Percentiles rank a stretch among this genome's conserved stretches.
Conservation (phyloP, 1,139 yeast genomes). For the Nakaseomyces uthaithaninus region DNA sequence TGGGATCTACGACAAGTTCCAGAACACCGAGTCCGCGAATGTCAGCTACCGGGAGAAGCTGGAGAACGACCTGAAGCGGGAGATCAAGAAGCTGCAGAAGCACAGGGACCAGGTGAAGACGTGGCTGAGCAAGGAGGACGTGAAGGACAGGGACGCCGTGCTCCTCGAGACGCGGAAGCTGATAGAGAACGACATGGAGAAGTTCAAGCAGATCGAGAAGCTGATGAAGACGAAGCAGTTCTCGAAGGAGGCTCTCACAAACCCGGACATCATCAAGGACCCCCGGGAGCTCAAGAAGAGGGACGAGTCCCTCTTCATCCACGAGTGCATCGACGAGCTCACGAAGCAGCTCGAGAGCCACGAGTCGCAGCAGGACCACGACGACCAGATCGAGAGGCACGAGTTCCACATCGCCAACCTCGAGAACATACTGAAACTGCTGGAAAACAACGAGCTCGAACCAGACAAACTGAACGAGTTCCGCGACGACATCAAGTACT, state of each 20-base stretch:
- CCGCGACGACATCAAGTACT: conserved; percentile 86
- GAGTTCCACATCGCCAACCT: conserved; percentile 69
- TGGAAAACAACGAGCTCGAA: conserved; percentile 78
- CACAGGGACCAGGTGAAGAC: conserved; percentile 92
- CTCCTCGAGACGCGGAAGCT: conserved; percentile 72
- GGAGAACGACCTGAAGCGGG: conserved; percentile 89
- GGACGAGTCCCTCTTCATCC: conserved; percentile 66
- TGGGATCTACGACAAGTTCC: conserved; percentile 76
- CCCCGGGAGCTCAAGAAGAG: conserved; percentile 75
- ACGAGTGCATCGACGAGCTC: conserved; percentile 70
- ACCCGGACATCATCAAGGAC: conserved; percentile 51
- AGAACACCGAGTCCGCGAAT: conserved; percentile 55
- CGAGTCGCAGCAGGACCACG: conserved; percentile 71
- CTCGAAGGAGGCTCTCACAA: conserved; percentile 84
- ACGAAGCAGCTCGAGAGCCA: conserved; percentile 72
- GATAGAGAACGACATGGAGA: conserved; percentile 93
- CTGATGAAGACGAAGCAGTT: conserved; percentile 93
- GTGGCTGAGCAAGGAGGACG: conserved; percentile 89
- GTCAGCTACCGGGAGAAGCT: conserved; percentile 89
- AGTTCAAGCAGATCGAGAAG: conserved; percentile 91
- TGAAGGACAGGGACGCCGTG: conserved; percentile 72
- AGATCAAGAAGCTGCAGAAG: conserved; percentile 89
- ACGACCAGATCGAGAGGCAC: conserved; percentile 58
- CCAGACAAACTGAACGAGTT: conserved; percentile 74
- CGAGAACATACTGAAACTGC: conserved; percentile 66